These are phyloP conservation scores for Thielaviopsis euricoi DNA, from an alignment of 2,329 filamentous ascomycete species.

Conservation along the genomic window DNA sequence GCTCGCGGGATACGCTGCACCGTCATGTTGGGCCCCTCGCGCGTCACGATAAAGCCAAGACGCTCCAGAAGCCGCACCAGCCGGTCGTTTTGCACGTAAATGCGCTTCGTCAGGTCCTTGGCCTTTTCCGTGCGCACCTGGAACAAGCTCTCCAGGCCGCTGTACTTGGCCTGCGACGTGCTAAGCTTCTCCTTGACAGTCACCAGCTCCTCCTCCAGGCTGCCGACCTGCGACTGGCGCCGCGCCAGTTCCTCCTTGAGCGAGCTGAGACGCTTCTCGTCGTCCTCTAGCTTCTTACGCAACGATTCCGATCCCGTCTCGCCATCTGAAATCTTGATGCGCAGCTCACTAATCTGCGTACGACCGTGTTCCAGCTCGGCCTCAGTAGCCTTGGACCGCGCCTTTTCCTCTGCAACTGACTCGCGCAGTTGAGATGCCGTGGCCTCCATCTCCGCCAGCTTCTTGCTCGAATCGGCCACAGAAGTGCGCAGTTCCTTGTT, in stretches of 20 bases:
- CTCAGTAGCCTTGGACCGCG: constrained; percentile 37
- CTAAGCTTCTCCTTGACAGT: constrained; percentile 50
- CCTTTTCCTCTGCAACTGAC: constrained; percentile 33
- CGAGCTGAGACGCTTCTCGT: constrained; percentile 52
- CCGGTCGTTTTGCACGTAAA: constrained; percentile 72
- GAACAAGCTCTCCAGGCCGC: constrained; percentile 38
- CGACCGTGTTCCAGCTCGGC: constrained; percentile 46
- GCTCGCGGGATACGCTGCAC: constrained; percentile 55
- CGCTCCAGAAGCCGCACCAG: constrained; percentile 72
- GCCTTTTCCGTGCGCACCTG: constrained; percentile 56
- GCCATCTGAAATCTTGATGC: constrained; percentile 60
- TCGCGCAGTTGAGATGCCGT: constrained; percentile 36
- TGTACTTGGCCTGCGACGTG: constrained; percentile 33
- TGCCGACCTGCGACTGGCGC: constrained; percentile 58
- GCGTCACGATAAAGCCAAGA: constrained; percentile 66
- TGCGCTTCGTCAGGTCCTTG: constrained; percentile 67
- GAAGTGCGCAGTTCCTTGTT: constrained; percentile 40
- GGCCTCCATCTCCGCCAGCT: constrained; percentile 34
- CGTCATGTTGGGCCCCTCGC: constrained; percentile 54
- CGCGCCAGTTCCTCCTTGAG: constrained; percentile 57
- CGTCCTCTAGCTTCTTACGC: constrained; percentile 56
- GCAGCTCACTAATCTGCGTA: constrained; percentile 49
- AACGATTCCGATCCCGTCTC: constrained; percentile 71
- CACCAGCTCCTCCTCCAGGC: constrained; percentile 59
- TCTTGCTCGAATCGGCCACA: constrained; percentile 26